These are phyloP conservation scores for Aureobasidium pullulans DNA, from an alignment of 2,329 filamentous ascomycete species.

Conservation along the genomic window DNA sequence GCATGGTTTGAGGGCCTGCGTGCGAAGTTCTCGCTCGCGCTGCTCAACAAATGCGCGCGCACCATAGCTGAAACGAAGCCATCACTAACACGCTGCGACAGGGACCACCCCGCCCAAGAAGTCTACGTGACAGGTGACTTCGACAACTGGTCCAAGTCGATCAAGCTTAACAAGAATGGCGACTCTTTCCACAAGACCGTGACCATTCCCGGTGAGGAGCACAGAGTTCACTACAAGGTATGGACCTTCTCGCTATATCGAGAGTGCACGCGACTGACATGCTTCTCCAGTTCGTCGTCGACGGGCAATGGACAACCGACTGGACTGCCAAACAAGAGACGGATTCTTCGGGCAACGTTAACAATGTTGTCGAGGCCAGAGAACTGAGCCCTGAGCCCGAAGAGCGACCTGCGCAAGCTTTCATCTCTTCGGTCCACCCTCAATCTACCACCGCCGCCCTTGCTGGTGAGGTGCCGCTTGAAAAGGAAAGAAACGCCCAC, in stretches of 20 bases:
- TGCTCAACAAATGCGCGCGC: background rate
- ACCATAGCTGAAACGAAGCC: background rate
- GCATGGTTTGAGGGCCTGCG: background rate
- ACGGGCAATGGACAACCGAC: constrained; percentile 84
- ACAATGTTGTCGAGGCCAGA: constrained; percentile 80
- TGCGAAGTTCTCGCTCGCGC: background rate
- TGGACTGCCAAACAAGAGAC: constrained; percentile 71
- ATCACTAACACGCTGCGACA: constrained; percentile 34
- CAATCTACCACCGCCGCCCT: constrained; percentile 64
- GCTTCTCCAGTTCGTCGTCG: constrained; percentile 74
- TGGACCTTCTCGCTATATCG: constrained; percentile 19
- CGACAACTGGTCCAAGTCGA: constrained; percentile 84
- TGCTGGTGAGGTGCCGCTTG: constrained; percentile 59
- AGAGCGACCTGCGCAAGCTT: constrained; percentile 39
- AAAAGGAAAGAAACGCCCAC: constrained; percentile 31
- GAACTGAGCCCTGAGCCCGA: constrained; percentile 48
- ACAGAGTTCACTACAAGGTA: constrained; percentile 89
- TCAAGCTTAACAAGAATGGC: constrained; percentile 71
- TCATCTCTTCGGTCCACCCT: constrained; percentile 62
- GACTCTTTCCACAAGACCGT: constrained; percentile 74
- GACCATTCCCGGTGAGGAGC: constrained; percentile 48
- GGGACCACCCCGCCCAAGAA: constrained; percentile 75
- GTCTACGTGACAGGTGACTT: constrained; percentile 96
- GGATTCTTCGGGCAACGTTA: constrained; percentile 76
- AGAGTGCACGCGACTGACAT: background rate